Conservation (phyloP, 371 early-diverging fungal species). For the Syncephalastrum contaminatum region DNA sequence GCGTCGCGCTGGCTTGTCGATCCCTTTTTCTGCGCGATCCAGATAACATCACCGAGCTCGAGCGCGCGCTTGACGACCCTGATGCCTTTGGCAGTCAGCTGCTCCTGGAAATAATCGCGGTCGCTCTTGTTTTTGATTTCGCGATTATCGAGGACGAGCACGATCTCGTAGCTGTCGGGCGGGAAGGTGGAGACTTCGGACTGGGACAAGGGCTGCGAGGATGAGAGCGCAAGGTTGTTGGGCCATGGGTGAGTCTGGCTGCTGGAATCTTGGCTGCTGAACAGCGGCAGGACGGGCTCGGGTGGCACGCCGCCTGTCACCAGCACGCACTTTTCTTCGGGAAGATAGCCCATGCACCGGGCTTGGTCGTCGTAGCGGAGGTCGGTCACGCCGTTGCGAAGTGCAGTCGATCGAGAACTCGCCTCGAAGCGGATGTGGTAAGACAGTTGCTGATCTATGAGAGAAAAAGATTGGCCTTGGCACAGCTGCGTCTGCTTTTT, state of each 20-base stretch:
- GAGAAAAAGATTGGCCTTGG: too few relatives aligned
- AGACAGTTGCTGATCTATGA: not conserved
- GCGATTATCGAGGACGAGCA: slow-evolving; percentile 79
- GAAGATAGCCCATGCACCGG: too few relatives aligned
- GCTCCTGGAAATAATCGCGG: slow-evolving; percentile 69
- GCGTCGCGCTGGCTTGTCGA: slow-evolving; percentile 49
- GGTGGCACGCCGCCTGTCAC: too few relatives aligned
- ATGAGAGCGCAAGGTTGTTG: not conserved
- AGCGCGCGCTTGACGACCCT: slow-evolving; percentile 59
- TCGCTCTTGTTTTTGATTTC: slow-evolving; percentile 72
- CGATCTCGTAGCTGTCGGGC: slow-evolving; percentile 70
- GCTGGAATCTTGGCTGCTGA: too few relatives aligned
- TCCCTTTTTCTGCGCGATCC: slow-evolving; percentile 74
- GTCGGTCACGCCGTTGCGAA: too few relatives aligned
- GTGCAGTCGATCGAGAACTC: too few relatives aligned
- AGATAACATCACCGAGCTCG: slow-evolving; percentile 86
- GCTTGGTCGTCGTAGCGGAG: too few relatives aligned
- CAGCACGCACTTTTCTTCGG: too few relatives aligned
- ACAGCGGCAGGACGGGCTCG: too few relatives aligned
- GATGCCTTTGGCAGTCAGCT: slow-evolving; percentile 61
- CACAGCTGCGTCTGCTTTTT: too few relatives aligned
- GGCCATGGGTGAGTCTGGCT: too few relatives aligned
- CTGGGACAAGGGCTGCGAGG: not conserved
- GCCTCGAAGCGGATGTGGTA: slow-evolving; percentile 32
- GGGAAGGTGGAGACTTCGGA: slow-evolving; percentile 1